Evolutionary conservation across 108 stramenopile genomes (phyloP).

Genomic region (Skeletonema potamos): DNA sequence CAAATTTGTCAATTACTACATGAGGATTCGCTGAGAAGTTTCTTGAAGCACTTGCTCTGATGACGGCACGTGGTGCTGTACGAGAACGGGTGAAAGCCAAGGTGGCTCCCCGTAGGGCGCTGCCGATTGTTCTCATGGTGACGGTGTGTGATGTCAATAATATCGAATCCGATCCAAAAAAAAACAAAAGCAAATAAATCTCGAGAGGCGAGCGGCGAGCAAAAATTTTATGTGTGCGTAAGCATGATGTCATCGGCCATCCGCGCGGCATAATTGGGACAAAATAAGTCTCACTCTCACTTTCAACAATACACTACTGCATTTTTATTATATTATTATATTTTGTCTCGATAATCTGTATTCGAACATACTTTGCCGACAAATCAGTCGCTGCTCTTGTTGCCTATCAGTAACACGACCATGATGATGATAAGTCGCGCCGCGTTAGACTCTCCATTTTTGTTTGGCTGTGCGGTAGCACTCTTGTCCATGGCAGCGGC

Average conservation of each 20-base stretch:
- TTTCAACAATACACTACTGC: too few relatives aligned
- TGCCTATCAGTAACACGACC: not conserved
- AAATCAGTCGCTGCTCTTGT: not conserved
- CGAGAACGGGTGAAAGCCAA: constrained; percentile 11
- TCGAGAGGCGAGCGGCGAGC: not conserved
- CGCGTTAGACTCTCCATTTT: not conserved
- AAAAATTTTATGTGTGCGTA: not conserved
- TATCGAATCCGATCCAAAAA: not conserved
- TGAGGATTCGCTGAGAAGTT: constrained; percentile 25
- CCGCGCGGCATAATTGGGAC: not conserved
- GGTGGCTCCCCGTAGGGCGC: constrained; percentile 4
- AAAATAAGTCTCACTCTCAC: too few relatives aligned
- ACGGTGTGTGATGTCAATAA: not conserved
- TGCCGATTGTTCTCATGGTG: constrained; percentile 5
- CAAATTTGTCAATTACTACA: constrained; percentile 35
- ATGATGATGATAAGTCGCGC: not conserved
- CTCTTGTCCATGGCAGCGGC: not conserved
- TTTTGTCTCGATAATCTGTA: too few relatives aligned
- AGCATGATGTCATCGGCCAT: not conserved
- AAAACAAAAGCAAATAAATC: not conserved
- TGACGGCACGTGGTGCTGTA: not conserved
- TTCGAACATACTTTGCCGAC: too few relatives aligned
- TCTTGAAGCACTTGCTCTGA: not conserved
- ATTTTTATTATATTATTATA: too few relatives aligned
- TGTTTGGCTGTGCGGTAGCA: not conserved